These are phyloP conservation scores for Aspergillus arachidicola DNA, from an alignment of 2,329 filamentous ascomycete species.

Conservation along the genomic window DNA sequence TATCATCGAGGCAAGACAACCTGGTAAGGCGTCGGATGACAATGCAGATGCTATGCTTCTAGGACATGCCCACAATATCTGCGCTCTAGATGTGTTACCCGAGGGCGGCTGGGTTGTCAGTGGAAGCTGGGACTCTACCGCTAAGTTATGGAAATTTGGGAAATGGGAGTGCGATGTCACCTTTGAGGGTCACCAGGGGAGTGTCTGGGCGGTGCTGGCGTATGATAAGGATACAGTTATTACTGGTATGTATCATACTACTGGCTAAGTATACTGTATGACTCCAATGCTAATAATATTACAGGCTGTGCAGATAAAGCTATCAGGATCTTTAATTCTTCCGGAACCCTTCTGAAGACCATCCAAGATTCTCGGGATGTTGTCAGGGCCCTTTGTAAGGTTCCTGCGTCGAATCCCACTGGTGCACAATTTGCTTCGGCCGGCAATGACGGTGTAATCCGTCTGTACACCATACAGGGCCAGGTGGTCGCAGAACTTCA, in stretches of 20 bases:
- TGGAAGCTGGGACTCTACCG: constrained; percentile 90
- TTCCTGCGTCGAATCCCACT: constrained; percentile 74
- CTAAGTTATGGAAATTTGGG: constrained; percentile 80
- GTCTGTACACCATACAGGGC: constrained; percentile 83
- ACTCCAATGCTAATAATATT: constrained; percentile 18
- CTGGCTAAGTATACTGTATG: neutral
- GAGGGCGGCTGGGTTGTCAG: constrained; percentile 77
- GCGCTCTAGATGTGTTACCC: constrained; percentile 76
- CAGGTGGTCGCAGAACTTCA: constrained; percentile 74
- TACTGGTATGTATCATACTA: constrained; percentile 56
- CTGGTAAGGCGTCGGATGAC: constrained; percentile 66
- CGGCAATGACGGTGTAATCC: constrained; percentile 86
- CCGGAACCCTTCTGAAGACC: constrained; percentile 64
- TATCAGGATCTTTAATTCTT: constrained; percentile 77
- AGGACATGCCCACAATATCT: constrained; percentile 86
- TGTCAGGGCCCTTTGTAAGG: constrained; percentile 81
- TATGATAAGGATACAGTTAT: constrained; percentile 79
- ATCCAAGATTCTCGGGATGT: constrained; percentile 76
- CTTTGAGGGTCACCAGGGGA: constrained; percentile 75
- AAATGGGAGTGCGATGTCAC: constrained; percentile 79
- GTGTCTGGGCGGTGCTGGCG: constrained; percentile 89
- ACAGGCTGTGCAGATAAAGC: constrained; percentile 81
- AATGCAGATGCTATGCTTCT: constrained; percentile 84
- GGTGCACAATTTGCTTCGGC: constrained; percentile 93
- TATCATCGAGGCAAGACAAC: constrained; percentile 85